Percentiles rank a stretch among this genome's conserved stretches.
Conservation (phyloP, 495 filamentous ascomycete species). For the Penicillium goetzii region DNA sequence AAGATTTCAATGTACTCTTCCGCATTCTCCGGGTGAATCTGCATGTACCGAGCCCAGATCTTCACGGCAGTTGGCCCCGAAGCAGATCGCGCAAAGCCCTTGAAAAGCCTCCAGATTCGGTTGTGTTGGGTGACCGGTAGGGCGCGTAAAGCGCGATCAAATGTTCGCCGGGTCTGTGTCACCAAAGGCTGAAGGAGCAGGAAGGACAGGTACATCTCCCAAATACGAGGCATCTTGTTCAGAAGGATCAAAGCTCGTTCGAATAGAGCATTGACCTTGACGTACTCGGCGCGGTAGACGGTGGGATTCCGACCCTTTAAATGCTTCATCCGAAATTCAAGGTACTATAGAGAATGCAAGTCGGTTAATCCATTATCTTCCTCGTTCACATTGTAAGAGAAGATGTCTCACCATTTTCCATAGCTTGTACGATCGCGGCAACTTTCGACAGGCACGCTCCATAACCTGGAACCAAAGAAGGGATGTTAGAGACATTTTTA, state of each 20-base stretch:
- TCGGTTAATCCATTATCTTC: slow-evolving; percentile 8
- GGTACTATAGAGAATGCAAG: slow-evolving; percentile 61
- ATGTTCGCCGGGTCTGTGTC: slow-evolving; percentile 86
- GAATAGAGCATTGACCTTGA: slow-evolving; percentile 94
- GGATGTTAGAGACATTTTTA: background rate
- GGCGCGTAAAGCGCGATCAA: slow-evolving; percentile 91
- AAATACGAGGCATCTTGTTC: slow-evolving; percentile 98
- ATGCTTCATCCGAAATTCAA: slow-evolving; percentile 83
- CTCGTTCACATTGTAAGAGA: background rate
- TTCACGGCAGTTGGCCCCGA: slow-evolving; percentile 88
- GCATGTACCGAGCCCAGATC: slow-evolving; percentile 96
- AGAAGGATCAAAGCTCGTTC: slow-evolving; percentile 91
- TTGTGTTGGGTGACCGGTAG: slow-evolving; percentile 98
- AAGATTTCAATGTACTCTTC: slow-evolving; percentile 94
- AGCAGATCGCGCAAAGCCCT: slow-evolving; percentile 89
- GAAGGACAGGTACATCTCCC: slow-evolving; percentile 97
- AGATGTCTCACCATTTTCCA: slow-evolving; percentile 83
- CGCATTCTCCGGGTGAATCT: slow-evolving; percentile 93
- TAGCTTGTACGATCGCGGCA: slow-evolving; percentile 95
- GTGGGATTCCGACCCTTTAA: slow-evolving; percentile 82
- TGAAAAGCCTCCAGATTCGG: slow-evolving; percentile 92
- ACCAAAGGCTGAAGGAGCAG: slow-evolving; percentile 88
- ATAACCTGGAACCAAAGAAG: slow-evolving; percentile 51
- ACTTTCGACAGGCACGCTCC: slow-evolving; percentile 85
- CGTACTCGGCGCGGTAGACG: slow-evolving; percentile 77